A percentile compares a stretch with the other conserved stretches of the same genome.
These are phyloP conservation scores for Ogataea parapolymorpha DNA, from an alignment of 805 yeast genomes.

Conservation along the genomic window DNA sequence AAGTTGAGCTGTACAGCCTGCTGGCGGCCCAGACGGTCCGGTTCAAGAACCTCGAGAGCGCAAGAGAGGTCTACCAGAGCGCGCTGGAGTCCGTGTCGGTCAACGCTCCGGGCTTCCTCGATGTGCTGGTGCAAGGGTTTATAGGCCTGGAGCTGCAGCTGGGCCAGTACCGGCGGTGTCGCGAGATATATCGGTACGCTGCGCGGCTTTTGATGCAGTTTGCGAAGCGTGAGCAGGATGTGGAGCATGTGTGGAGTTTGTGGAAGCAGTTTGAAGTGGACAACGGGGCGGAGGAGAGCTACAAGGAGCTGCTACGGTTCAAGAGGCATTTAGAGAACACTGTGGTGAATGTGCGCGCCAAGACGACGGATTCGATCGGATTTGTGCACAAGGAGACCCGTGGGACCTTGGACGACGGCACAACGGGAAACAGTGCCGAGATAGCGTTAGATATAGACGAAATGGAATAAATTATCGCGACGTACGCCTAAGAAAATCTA, in stretches of 20 bases:
- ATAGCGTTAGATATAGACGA: constrained; percentile 51
- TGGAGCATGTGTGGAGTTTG: constrained; percentile 48
- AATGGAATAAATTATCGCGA: constrained; percentile 14
- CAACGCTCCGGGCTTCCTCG: constrained; percentile 26
- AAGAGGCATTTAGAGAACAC: constrained; percentile 41
- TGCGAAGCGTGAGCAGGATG: constrained; percentile 24
- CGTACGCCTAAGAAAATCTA: constrained; percentile 3
- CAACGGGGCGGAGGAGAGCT: constrained; percentile 67
- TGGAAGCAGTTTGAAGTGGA: constrained; percentile 78
- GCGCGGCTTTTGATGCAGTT: constrained; percentile 39
- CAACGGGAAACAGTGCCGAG: constrained; percentile 49
- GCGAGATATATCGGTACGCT: constrained; percentile 59
- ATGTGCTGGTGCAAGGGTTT: constrained; percentile 50
- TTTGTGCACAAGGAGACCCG: constrained; percentile 43
- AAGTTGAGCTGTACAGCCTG: constrained; percentile 40
- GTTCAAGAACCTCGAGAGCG: constrained; percentile 38
- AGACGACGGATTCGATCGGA: constrained; percentile 35
- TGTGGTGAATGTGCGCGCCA: constrained; percentile 21
- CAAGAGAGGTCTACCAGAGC: constrained; percentile 48
- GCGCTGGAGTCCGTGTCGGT: constrained; percentile 41
- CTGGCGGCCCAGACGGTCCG: constrained; percentile 40
- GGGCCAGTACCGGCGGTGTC: constrained; percentile 55
- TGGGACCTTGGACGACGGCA: constrained; percentile 19
- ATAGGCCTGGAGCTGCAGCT: constrained; percentile 52
- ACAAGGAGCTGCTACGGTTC: constrained; percentile 66